Evolutionary conservation across 2,329 filamentous ascomycete genomes (phyloP), one percentile per base, ranked within the genome.

Genomic region (Diaporthe sp.): DNA sequence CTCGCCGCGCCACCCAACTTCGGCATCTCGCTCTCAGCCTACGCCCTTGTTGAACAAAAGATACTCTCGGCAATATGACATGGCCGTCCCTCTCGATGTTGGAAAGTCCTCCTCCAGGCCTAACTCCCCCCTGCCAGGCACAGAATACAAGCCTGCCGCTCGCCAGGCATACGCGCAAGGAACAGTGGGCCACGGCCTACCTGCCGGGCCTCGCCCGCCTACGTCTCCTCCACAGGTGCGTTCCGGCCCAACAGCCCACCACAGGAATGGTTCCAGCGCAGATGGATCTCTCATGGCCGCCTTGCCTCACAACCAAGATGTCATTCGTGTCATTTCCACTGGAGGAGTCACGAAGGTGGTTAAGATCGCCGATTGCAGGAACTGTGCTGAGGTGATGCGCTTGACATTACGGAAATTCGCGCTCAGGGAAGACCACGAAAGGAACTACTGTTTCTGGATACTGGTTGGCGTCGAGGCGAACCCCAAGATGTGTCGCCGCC

Each of bases 381-480:
- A 94, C 7, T 94, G 95, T 75, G 97, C 98, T 80, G 95, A 98
- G 78, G 94, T 98, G 70, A 96, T 98, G 87, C 90, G 95, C 59
- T 93, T 94, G 75, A 97, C 97, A 0, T 85, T 98, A 58, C 92
- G 93, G 78, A 98, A 98, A 82, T 94, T 98, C 77, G 92, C 92
- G 53, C 89, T 98, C 39, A 94, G 95, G 30, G 95, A 98, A 81
- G 94, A 96, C 76, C 95, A 98, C 80, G 94, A 97, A 81, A 92
- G 95, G 79, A 98, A 97, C 80, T 98, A 98, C 85, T 98, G 96
- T 86, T 98, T 99, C 85, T 98, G 97, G 87, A 93, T 98, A 1
- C 88, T 98, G 74, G 93, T 94, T 77, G 96, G 96, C 68, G 87
- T 95, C 51, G 95, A 98, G 63, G 92, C 96, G 2, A 93, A 97